Evolutionary conservation across 2,329 filamentous ascomycete genomes (phyloP), one percentile per base, ranked within the genome.

Genomic region (Apiospora hydei): DNA sequence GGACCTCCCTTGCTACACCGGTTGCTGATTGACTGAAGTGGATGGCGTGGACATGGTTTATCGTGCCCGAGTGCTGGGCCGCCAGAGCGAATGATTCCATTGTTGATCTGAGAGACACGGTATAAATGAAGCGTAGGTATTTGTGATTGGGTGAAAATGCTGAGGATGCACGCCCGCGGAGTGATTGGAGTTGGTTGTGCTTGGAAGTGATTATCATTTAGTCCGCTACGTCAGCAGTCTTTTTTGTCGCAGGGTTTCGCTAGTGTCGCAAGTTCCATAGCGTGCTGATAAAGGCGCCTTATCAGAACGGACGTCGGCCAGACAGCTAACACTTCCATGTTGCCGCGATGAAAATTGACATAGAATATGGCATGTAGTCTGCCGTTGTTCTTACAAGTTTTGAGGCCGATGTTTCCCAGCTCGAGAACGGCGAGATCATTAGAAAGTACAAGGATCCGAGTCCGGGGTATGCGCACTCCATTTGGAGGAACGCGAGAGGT

Each of bases 61-160:
- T 81, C 18, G 78, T 77, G 44, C 80, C 81, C n/a, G 78, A 78
- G 69, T 82, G 81, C 69, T 78, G 74, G 44, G 81, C 79, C 5
- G 81, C 79, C 16, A 82, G 72, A 41, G 78, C 75, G 71, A 82
- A 82, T 4, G 80, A 80, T 72, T 82, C 81, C 81, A 82, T 82
- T 46, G 57, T 41, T n/a, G 57, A 41, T n/a, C 57, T 24, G 57
- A n/a, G 18, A 41, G 30, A 57, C 8, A 8, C 57, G 18, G 34
- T 64, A 2, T 30, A 41, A n/a, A 21, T n/a, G 13, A 10, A 1
- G 18, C 13, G 16, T 14, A 34, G 21, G 14, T 41, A 14, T n/a
- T 49, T 10, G 18, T n/a, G 13, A 43, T 49, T 49, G 18, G 18
- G 30, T 18, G 21, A 13, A 64, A n/a, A n/a, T 10, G 11, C 21